Evolutionary conservation across 768 basidiomycete genomes (phyloP).

Genomic region (Kwoniella heveanensis): DNA sequence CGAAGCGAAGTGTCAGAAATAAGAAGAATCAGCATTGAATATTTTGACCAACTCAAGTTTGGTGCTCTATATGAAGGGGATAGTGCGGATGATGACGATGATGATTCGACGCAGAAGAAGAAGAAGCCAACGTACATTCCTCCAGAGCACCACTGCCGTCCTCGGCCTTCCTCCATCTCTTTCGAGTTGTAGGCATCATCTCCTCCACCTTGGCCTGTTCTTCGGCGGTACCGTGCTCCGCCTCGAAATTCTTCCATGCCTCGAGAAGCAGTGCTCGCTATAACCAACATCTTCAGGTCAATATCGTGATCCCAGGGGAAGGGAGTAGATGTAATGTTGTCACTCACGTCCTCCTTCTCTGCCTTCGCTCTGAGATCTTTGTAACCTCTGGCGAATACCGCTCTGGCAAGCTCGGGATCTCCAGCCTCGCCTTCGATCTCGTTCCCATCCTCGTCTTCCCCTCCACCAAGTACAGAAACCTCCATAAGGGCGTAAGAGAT

Average conservation of each 20-base stretch:
- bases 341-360: slow-evolving; percentile 81
- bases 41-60: too few species aligned
- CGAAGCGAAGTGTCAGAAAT: too few species aligned
- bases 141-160: slow-evolving; percentile 78
- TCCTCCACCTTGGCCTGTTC: slow-evolving; percentile 79
- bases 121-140: slow-evolving; percentile 61
- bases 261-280: slow-evolving; percentile 89
- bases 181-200: slow-evolving; percentile 91
- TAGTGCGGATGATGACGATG: too few species aligned
- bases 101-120: not conserved
- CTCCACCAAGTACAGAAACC: slow-evolving; percentile 62
- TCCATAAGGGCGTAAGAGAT: slow-evolving; percentile 93
- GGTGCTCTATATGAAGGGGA: not conserved
- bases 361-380: slow-evolving; percentile 77
- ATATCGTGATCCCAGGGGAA: too few species aligned
- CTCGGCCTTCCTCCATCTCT: slow-evolving; percentile 79
- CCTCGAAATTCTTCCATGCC: slow-evolving; percentile 94
- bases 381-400: slow-evolving; percentile 84
- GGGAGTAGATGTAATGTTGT: not conserved
- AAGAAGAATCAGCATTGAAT: too few species aligned
- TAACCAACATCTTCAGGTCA: too few species aligned
- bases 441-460: slow-evolving; percentile 56
- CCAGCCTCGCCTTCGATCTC: slow-evolving; percentile 68
- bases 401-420: slow-evolving; percentile 68
- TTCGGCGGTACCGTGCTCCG: slow-evolving; percentile 70